Percentiles rank a stretch among this genome's conserved stretches.
Evolutionary conservation across 2,329 filamentous ascomycete species (phyloP).

Genomic region (Huntiella moniliformis): DNA sequence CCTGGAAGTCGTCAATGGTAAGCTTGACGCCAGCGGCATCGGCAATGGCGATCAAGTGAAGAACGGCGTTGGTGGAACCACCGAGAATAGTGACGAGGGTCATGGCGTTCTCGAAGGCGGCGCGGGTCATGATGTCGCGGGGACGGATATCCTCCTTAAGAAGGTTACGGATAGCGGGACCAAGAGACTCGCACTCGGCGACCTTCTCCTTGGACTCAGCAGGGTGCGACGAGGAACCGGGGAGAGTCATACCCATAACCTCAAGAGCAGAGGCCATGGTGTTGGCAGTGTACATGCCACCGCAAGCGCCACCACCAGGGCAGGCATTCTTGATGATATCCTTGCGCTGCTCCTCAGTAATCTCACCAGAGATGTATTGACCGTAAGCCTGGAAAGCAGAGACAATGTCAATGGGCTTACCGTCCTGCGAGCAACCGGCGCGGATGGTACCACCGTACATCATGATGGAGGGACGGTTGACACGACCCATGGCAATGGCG

Average conservation of each 20-base stretch:
- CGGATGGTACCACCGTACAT: conserved; percentile 85
- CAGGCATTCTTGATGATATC: conserved; percentile 70
- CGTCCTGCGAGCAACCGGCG: conserved; percentile 63
- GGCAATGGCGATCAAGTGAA: conserved; percentile 83
- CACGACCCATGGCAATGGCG: conserved; percentile 74
- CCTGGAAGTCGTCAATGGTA: conserved; percentile 65
- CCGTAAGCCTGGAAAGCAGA: conserved; percentile 79
- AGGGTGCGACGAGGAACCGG: conserved; percentile 68
- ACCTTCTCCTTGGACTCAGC: conserved; percentile 67
- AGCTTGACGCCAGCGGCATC: conserved; percentile 62
- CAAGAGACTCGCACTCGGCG: conserved; percentile 68
- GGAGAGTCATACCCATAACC: conserved; percentile 66
- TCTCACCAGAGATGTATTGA: conserved; percentile 57
- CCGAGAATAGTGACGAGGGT: conserved; percentile 86
- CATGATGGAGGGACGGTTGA: conserved; percentile 87
- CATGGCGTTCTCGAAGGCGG: conserved; percentile 71
- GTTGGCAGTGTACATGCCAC: conserved; percentile 86
- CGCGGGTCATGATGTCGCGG: conserved; percentile 59
- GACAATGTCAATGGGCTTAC: conserved; percentile 68
- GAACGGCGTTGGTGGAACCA: conserved; percentile 71
- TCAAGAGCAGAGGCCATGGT: conserved; percentile 86
- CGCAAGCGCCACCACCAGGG: conserved; percentile 45
- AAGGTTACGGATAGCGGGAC: conserved; percentile 56
- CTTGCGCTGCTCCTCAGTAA: conserved; percentile 63
- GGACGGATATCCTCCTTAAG: conserved; percentile 73